Evolutionary conservation across 2,329 filamentous ascomycete genomes (phyloP).

Genomic region (Penicillium brasilianum): DNA sequence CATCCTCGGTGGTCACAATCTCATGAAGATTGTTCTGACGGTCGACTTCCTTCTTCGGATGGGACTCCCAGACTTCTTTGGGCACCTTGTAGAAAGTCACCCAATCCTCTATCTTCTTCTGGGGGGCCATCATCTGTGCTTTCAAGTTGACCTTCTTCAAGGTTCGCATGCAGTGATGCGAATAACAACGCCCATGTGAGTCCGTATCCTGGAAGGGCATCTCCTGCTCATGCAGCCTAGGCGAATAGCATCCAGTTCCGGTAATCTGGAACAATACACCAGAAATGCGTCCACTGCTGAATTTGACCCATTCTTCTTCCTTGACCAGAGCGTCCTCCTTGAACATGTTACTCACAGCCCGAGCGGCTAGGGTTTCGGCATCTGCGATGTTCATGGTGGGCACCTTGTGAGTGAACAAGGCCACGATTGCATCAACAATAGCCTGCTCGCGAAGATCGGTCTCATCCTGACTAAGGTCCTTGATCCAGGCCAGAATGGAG

Average conservation of each 20-base stretch:
- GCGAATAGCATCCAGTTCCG: constrained; percentile 86
- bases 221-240: constrained; percentile 73
- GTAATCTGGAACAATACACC: constrained; percentile 94
- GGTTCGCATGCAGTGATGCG: constrained; percentile 89
- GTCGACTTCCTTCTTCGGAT: constrained; percentile 84
- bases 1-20: constrained; percentile 90
- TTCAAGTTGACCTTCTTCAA: constrained; percentile 92
- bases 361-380: constrained; percentile 81
- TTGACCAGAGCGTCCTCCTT: constrained; percentile 75
- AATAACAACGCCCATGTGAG: constrained; percentile 81
- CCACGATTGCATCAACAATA: constrained; percentile 84
- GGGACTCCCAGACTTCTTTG: constrained; percentile 73
- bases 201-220: constrained; percentile 69
- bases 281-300: constrained; percentile 77
- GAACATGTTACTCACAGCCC: constrained; percentile 81
- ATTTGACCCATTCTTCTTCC: constrained; percentile 98
- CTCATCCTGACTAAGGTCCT: constrained; percentile 87
- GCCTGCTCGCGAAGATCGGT: constrained; percentile 82
- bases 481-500: constrained; percentile 83
- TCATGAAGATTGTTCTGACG: constrained; percentile 95
- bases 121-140: constrained; percentile 70
- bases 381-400: constrained; percentile 98
- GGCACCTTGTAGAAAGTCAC: constrained; percentile 83
- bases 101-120: constrained; percentile 80
- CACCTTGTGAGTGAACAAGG: constrained; percentile 90